Conservation (phyloP, 306 rosid genomes). For the Astragalus glycyphyllos region DNA sequence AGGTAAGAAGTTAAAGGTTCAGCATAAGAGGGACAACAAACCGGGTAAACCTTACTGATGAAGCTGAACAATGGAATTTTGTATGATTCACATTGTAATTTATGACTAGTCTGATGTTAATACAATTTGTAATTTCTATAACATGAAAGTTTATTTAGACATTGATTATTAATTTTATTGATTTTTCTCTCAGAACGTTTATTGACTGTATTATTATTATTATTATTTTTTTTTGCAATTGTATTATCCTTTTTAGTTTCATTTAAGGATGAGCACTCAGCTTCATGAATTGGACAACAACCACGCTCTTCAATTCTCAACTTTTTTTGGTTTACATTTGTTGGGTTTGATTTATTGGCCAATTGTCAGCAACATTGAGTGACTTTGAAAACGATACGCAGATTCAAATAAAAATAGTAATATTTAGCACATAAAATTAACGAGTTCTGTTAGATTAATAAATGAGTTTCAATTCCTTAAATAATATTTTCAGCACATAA, state of each 20-base stretch:
- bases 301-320: background rate
- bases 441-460: background rate
- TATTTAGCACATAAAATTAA: background rate
- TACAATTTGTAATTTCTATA: slow-evolving; percentile 85
- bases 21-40: slow-evolving; percentile 97
- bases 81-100: slow-evolving; percentile 70
- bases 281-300: background rate
- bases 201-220: slow-evolving; percentile 35
- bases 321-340: background rate
- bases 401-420: background rate
- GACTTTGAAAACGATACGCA: background rate
- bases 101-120: slow-evolving; percentile 65
- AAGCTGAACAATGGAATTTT: slow-evolving; percentile 51
- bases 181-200: slow-evolving; percentile 69
- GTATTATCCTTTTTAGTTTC: slow-evolving; percentile 54
- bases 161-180: slow-evolving; percentile 85
- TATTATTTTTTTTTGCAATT: no score
- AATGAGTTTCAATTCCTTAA: no score
- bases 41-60: slow-evolving; percentile 84
- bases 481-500: no score
- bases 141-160: slow-evolving; percentile 72
- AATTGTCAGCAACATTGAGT: background rate
- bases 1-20: slow-evolving; percentile 95
- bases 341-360: slow-evolving; percentile 3
- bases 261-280: slow-evolving; percentile 45